Evolutionary conservation across 345 rosid species (phyloP).

Genomic region (Trapa incisa): DNA sequence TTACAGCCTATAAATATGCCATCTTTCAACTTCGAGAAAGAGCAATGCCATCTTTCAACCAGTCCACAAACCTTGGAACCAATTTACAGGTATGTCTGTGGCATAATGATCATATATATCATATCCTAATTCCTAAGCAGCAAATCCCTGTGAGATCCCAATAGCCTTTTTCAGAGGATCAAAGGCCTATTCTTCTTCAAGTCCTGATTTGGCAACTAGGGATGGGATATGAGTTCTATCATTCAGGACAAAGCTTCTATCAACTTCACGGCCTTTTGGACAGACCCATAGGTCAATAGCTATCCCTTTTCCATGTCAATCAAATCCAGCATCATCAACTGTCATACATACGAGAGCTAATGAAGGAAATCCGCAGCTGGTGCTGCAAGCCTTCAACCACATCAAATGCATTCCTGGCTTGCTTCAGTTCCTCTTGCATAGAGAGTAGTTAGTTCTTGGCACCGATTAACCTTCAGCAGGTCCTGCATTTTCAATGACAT

Average conservation of each 20-base stretch:
- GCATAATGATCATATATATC: no score
- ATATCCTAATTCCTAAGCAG: not conserved
- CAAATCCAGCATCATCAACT: not conserved
- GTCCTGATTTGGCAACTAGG: not conserved
- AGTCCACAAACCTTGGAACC: no score
- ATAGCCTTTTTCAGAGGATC: not conserved
- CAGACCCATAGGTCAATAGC: not conserved
- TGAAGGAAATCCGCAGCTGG: constrained; percentile 9
- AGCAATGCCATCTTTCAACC: no score
- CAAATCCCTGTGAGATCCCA: not conserved
- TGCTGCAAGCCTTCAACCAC: constrained; percentile 71
- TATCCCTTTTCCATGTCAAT: not conserved
- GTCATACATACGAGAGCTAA: not conserved
- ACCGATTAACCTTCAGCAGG: constrained; percentile 69
- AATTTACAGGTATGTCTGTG: no score
- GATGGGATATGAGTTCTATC: no score
- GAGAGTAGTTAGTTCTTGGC: constrained; percentile 65
- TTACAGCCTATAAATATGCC: no score
- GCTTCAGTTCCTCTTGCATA: constrained; percentile 94
- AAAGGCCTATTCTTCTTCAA: not conserved
- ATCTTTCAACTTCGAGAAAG: no score
- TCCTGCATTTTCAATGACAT: constrained; percentile 36
- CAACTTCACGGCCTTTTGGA: not conserved
- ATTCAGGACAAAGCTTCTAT: not conserved
- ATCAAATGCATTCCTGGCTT: constrained; percentile 92